phyloP scores from a whole-genome alignment of 768 basidiomycete genomes.

The Termitomyces titanicus region DNA sequence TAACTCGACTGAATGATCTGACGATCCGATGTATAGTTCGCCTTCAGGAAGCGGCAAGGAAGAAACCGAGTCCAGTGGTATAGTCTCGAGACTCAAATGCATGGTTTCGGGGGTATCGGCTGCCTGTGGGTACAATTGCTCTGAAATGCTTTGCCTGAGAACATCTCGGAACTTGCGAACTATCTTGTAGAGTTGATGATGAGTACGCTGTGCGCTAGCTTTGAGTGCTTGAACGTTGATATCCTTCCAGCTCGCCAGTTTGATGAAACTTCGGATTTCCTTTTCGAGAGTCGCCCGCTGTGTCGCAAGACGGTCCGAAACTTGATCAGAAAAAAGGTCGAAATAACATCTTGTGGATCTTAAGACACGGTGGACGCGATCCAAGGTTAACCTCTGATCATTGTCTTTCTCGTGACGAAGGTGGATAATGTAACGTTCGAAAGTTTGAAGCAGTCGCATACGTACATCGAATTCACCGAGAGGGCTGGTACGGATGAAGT shows the following conservation, averaged over 20 bases:
- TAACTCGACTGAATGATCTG: conserved; percentile 45
- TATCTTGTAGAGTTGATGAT: conserved; percentile 86
- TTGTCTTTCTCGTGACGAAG: conserved; percentile 30
- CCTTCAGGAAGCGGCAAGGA: conserved; percentile 11
- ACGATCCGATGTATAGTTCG: conserved; percentile 6
- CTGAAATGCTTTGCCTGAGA: conserved; percentile 65
- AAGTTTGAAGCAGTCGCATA: conserved; percentile 64
- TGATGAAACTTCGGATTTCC: conserved; percentile 82
- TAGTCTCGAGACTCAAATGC: conserved; percentile 3
- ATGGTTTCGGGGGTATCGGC: conserved; percentile 34
- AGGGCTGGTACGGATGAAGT: conserved; percentile 72
- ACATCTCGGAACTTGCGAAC: conserved; percentile 91
- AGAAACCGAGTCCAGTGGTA: neutral
- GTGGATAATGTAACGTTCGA: conserved; percentile 46
- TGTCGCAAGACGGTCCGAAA: conserved; percentile 45
- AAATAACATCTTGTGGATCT: conserved; percentile 61
- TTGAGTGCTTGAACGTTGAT: conserved; percentile 92
- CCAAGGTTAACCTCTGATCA: conserved; percentile 30
- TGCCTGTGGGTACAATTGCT: conserved; percentile 33
- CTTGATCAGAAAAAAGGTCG: conserved; percentile 46
- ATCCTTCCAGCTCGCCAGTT: conserved; percentile 98
- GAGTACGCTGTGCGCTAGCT: conserved; percentile 86
- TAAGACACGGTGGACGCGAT: conserved; percentile 56
- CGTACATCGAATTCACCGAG: conserved; percentile 79
- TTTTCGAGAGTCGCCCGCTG: conserved; percentile 68